Percentiles rank a stretch among this genome's conserved stretches.
Evolutionary conservation across 2,329 filamentous ascomycete genomes (phyloP).

Genomic region (Claviceps spartinae): DNA sequence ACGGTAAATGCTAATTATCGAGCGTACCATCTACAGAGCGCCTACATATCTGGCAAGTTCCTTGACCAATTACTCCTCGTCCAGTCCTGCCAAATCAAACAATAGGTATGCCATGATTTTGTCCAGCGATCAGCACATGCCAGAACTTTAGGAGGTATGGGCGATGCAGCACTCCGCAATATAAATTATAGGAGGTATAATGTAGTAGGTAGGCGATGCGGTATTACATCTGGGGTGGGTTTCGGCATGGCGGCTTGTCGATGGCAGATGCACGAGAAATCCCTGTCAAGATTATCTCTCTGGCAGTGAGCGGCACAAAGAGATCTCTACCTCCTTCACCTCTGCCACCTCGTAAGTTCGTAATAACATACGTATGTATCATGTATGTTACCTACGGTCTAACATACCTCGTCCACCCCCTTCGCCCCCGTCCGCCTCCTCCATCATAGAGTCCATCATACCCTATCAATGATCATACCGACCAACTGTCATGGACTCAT

Average conservation of each 20-base stretch:
- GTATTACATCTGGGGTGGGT: background rate
- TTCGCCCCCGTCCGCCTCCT: background rate
- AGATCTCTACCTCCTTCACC: background rate
- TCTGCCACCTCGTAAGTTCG: background rate
- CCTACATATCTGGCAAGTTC: background rate
- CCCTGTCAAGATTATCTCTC: background rate
- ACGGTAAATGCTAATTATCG: background rate
- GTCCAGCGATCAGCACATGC: background rate
- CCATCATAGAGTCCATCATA: background rate
- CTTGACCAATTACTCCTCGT: background rate
- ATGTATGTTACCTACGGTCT: background rate
- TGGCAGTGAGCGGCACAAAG: background rate
- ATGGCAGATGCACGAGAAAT: background rate
- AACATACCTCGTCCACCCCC: background rate
- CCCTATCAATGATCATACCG: background rate
- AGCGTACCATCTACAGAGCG: background rate
- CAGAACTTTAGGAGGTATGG: no score
- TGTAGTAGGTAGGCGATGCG: background rate
- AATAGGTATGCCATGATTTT: no score
- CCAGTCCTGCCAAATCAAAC: background rate
- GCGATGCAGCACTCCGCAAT: no score
- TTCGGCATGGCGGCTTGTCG: background rate
- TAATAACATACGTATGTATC: background rate
- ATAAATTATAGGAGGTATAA: no score
- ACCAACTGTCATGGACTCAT: background rate